Conservation (phyloP, 345 rosid genomes). For the Corymbia maculata region DNA sequence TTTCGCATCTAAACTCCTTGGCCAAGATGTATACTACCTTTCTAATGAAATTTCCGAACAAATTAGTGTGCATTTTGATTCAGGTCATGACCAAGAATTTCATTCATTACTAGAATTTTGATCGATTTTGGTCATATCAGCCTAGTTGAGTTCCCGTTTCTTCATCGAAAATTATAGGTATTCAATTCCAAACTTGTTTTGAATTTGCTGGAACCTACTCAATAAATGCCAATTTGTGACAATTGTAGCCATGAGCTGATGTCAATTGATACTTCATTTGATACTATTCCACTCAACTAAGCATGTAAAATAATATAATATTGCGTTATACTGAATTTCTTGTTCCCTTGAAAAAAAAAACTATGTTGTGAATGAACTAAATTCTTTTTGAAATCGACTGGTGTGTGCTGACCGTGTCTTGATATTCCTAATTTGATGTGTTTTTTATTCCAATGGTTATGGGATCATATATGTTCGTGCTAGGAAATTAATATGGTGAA, state of each 20-base stretch:
- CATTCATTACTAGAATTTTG: accelerated
- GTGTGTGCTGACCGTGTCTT: accelerated
- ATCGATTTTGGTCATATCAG: neutral
- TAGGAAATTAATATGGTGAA: too few species aligned
- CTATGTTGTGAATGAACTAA: neutral
- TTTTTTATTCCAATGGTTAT: too few species aligned
- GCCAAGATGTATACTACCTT: accelerated
- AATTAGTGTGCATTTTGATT: neutral
- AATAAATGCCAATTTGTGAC: too few species aligned
- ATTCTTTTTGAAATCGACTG: too few species aligned
- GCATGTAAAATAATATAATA: too few species aligned
- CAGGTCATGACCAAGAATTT: neutral
- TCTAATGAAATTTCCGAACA: neutral
- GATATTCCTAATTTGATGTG: too few species aligned
- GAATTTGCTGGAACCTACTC: neutral
- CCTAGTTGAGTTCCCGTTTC: too few species aligned
- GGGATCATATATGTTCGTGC: too few species aligned
- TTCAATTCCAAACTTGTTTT: too few species aligned
- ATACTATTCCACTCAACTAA: neutral
- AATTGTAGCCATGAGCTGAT: too few species aligned
- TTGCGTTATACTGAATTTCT: neutral
- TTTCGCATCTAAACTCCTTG: neutral
- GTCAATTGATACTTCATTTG: too few species aligned
- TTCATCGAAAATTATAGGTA: too few species aligned
- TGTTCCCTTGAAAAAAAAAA: neutral